A percentile compares a stretch with the other conserved stretches of the same genome.
Conservation (phyloP, 2,329 filamentous ascomycete genomes). For the Pseudogymnoascus sp. region DNA sequence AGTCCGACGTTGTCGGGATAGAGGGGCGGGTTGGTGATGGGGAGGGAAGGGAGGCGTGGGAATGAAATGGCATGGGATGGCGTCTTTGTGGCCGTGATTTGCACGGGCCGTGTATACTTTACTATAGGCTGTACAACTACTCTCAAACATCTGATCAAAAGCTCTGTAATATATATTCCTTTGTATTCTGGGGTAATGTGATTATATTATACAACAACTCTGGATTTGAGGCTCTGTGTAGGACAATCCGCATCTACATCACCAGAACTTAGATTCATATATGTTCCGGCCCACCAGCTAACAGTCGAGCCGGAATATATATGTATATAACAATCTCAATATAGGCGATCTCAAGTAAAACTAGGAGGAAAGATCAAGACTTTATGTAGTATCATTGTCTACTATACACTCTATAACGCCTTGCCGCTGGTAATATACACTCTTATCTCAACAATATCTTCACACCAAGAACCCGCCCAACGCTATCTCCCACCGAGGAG, state of each 20-base stretch:
- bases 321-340: not conserved
- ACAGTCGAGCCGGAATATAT: no score
- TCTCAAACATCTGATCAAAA: conserved; percentile 2
- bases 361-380: not conserved
- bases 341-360: not conserved
- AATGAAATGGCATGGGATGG: conserved; percentile 13
- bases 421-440: conserved; percentile 10
- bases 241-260: not conserved
- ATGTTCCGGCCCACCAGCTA: no score
- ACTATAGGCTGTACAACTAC: conserved; percentile 5
- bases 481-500: not conserved
- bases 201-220: no score
- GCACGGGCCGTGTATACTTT: conserved; percentile 1
- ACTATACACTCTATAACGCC: conserved; percentile 10
- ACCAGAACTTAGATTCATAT: not conserved
- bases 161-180: not conserved
- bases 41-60: not conserved
- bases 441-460: conserved; percentile 5
- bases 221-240: not conserved
- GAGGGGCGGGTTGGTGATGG: not conserved
- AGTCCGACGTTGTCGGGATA: conserved; percentile 18
- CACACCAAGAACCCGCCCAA: not conserved
- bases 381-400: conserved; percentile 9
- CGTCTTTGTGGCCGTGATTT: conserved; percentile 7
- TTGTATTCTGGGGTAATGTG: not conserved